These are phyloP conservation scores for Penicillium daleae DNA, from an alignment of 495 filamentous ascomycete genomes.

Conservation along the genomic window DNA sequence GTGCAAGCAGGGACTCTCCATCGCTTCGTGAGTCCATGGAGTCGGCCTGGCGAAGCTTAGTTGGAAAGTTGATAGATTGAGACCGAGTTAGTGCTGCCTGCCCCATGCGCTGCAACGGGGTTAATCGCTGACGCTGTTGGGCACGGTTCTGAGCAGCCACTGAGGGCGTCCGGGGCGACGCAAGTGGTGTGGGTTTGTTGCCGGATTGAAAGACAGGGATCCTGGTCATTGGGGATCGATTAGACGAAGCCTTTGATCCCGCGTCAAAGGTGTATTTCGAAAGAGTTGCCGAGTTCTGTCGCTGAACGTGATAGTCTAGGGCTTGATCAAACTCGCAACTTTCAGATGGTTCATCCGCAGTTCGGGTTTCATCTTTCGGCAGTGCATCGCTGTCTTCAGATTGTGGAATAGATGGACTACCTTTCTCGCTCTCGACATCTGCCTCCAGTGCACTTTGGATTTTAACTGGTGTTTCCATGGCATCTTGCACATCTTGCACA, in stretches of 20 bases:
- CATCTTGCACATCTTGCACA: neutral
- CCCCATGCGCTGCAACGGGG: slow-evolving; percentile 53
- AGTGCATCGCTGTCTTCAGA: neutral
- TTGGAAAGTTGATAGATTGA: slow-evolving; percentile 38
- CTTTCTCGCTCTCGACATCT: slow-evolving; percentile 10
- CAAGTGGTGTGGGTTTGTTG: slow-evolving; percentile 1
- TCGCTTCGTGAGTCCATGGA: slow-evolving; percentile 13
- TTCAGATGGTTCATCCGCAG: slow-evolving; percentile 6
- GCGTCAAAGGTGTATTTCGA: slow-evolving; percentile 42
- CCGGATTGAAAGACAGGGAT: slow-evolving; percentile 21
- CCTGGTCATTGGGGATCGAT: slow-evolving; percentile 9
- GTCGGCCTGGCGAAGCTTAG: slow-evolving; percentile 22
- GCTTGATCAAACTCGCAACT: slow-evolving; percentile 36
- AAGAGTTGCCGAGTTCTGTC: slow-evolving; percentile 41
- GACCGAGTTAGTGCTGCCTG: slow-evolving; percentile 51
- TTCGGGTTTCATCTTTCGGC: neutral
- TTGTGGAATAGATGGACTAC: neutral
- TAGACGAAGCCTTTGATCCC: slow-evolving; percentile 10
- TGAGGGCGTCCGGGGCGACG: slow-evolving; percentile 17
- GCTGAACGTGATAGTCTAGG: slow-evolving; percentile 41
- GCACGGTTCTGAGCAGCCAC: slow-evolving; percentile 19
- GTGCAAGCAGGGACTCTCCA: slow-evolving; percentile 7
- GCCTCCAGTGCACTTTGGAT: neutral
- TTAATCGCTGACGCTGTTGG: slow-evolving; percentile 38
- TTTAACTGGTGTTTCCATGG: neutral